Evolutionary conservation across 1,284 basidiomycete species (phyloP), one percentile per base, ranked within the genome.

Genomic region (Microbotryum silenes-acaulis): DNA sequence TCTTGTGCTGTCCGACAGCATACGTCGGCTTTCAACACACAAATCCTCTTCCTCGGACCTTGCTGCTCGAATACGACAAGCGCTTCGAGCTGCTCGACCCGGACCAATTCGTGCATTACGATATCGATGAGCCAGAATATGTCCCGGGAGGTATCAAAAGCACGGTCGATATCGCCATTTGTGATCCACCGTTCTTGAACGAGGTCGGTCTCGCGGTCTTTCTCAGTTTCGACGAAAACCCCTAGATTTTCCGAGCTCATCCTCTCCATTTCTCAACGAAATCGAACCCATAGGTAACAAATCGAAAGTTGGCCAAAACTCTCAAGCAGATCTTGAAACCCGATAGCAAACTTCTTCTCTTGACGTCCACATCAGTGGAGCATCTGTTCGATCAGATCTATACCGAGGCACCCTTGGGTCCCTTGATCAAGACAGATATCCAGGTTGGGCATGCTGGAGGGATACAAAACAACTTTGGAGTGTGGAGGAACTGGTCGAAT

Each of bases 1-100:
- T 75, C 66, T 68, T 75, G n/a, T 74, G 70, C 59, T 75, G 72
- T 27, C 74, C 74, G 5, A 75, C 74, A 0, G 72, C 69, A 9
- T 75, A 71, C 70, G 72, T 75, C 42, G 73, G 69, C 4, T 74
- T 75, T 60, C 73, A 74, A 18, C 71, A 74, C 64, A 60, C 63
- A 37, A 66, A 69, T 42, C 57, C 71, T 0, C 62, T 69, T 4
- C 46, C 57, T n/a, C 14, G 53, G 1, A 55, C 25, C 5, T 63
- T 75, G 6, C 69, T 74, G 37, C 74, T 75, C 46, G 57, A 48
- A 27, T 73, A 73, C 56, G 74, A 75, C 58, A 63, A 64, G 18
- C 65, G 74, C 16, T 75, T 75, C 66, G 67, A 65, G 20, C 63
- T 72, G 1, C 63, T 75, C 45, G 63, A 59, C 1, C 61, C 65